Evolutionary conservation across 1,284 basidiomycete genomes (phyloP).

Genomic region (Neolentinus lepideus): DNA sequence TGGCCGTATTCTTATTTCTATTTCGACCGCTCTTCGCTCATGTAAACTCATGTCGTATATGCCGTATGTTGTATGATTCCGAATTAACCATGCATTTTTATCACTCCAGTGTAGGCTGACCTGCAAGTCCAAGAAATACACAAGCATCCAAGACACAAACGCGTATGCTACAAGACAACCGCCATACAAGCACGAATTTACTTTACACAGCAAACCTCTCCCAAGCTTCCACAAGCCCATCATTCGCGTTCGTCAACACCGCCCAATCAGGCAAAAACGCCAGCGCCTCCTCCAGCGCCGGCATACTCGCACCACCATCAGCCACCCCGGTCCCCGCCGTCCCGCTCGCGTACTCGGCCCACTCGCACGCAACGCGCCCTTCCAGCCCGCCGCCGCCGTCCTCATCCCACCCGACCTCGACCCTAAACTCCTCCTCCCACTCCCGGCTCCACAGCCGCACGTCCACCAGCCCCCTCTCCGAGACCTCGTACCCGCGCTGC

Average conservation of each 20-base stretch:
- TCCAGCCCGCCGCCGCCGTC: constrained; percentile 22
- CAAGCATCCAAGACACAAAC: neutral
- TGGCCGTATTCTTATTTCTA: neutral
- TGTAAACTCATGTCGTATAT: neutral
- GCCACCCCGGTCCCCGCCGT: constrained; percentile 32
- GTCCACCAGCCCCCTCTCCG: constrained; percentile 32
- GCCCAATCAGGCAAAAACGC: constrained; percentile 65
- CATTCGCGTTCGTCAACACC: constrained; percentile 45
- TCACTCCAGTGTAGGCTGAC: neutral
- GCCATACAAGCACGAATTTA: neutral
- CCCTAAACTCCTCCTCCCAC: constrained; percentile 56
- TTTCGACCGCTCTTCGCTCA: neutral
- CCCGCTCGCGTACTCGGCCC: constrained; percentile 61
- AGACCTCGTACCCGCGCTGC: constrained; percentile 38
- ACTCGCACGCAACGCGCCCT: constrained; percentile 60
- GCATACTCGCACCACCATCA: constrained; percentile 32
- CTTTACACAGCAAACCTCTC: constrained; percentile 7
- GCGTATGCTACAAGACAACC: neutral
- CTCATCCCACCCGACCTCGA: constrained; percentile 46
- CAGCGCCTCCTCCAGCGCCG: constrained; percentile 65
- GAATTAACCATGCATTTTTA: neutral
- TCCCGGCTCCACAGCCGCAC: constrained; percentile 60
- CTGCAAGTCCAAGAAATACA: no score
- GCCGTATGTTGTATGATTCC: neutral
- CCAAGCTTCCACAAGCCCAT: constrained; percentile 57